These are phyloP conservation scores for Neoscytalidium dimidiatum DNA, from an alignment of 2,329 filamentous ascomycete genomes.

Conservation along the genomic window DNA sequence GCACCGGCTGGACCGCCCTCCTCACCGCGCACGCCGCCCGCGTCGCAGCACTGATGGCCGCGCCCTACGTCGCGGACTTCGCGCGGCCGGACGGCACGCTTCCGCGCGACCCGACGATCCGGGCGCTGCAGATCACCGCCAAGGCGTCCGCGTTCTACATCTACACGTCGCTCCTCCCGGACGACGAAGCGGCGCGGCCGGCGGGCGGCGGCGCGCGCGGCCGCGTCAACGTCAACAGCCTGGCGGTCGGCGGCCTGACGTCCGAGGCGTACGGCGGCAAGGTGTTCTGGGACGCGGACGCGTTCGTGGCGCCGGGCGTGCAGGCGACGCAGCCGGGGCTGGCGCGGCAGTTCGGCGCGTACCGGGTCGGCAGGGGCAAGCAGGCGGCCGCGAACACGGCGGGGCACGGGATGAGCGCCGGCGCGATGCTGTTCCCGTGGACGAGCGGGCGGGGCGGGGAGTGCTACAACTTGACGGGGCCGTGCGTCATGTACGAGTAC, in stretches of 20 bases:
- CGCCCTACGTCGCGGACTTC: conserved; percentile 61
- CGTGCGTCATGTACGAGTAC: conserved; percentile 72
- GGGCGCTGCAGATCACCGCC: background rate
- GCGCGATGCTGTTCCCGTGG: conserved; percentile 60
- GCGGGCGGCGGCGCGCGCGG: conserved; percentile 40
- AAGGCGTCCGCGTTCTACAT: conserved; percentile 49
- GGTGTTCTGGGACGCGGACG: conserved; percentile 68
- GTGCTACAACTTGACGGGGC: conserved; percentile 58
- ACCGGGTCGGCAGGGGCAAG: conserved; percentile 58
- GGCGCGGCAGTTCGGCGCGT: conserved; percentile 65
- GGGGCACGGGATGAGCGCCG: background rate
- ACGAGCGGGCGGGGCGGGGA: conserved; percentile 68
- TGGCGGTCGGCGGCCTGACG: conserved; percentile 67
- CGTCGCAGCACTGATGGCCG: conserved; percentile 63
- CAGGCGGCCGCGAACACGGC: conserved; percentile 63
- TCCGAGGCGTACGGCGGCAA: conserved; percentile 68
- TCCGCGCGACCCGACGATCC: background rate
- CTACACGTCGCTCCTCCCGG: conserved; percentile 58
- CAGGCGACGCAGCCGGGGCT: conserved; percentile 64
- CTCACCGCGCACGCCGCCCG: conserved; percentile 60
- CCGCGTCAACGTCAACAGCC: conserved; percentile 55
- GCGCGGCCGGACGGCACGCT: background rate
- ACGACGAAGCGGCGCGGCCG: conserved; percentile 58
- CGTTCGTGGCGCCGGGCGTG: conserved; percentile 70
- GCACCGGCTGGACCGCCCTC: conserved; percentile 57